phyloP scores from a whole-genome alignment of 768 basidiomycete genomes.

The Mycena rebaudengoi region DNA sequence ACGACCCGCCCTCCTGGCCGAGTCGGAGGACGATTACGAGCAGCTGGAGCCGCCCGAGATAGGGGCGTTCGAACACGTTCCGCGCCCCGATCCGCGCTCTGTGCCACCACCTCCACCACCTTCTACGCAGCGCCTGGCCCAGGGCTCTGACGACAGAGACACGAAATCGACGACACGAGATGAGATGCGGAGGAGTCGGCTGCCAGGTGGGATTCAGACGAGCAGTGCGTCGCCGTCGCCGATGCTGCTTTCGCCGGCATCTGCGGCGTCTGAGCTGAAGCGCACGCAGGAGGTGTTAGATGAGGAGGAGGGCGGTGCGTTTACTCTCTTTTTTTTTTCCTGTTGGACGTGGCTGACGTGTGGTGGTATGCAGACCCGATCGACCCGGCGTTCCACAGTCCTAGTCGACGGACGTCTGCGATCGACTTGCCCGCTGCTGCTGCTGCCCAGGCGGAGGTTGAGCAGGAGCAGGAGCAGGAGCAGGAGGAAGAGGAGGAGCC shows the following conservation, averaged over 20 bases:
- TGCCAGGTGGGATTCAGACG: constrained; percentile 18
- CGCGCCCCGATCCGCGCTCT: constrained; percentile 26
- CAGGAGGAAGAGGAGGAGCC: constrained; percentile 24
- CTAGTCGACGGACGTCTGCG: constrained; percentile 51
- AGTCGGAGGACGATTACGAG: constrained; percentile 21
- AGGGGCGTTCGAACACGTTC: constrained; percentile 20
- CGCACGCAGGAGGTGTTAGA: constrained; percentile 56
- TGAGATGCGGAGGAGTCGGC: constrained; percentile 3
- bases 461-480: constrained; percentile 12
- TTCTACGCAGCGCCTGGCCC: neutral
- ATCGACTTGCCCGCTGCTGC: constrained; percentile 29
- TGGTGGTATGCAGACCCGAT: constrained; percentile 62
- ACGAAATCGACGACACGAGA: neutral
- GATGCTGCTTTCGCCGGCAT: constrained; percentile 15
- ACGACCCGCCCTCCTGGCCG: constrained; percentile 2
- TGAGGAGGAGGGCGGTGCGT: constrained; percentile 71
- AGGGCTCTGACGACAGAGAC: neutral
- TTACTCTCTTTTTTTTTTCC: neutral
- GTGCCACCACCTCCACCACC: constrained; percentile 1
- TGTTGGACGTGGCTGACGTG: neutral
- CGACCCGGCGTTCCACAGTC: constrained; percentile 69
- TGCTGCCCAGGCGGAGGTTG: constrained; percentile 25
- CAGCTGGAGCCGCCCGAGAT: constrained; percentile 24
- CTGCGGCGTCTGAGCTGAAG: constrained; percentile 13
- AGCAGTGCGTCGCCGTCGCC: neutral